Conservation (phyloP, 148 eudicot genomes). For the Amaranthus cruentus region DNA sequence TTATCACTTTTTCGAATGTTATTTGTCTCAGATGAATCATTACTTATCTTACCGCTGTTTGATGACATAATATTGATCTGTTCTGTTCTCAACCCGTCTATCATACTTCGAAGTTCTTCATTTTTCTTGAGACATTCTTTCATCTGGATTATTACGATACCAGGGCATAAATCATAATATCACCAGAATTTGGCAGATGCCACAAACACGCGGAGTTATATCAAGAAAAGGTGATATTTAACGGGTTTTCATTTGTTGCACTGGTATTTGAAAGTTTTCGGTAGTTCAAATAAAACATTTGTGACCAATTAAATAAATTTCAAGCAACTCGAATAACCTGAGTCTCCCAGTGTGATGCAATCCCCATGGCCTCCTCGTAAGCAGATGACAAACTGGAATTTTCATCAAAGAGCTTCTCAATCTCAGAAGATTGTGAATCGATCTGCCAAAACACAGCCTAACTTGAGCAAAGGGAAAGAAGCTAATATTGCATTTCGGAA, state of each 20-base stretch:
- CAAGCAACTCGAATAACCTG: slow-evolving; percentile 49
- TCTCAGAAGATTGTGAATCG: slow-evolving; percentile 94
- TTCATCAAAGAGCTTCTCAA: slow-evolving; percentile 92
- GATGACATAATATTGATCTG: slow-evolving; percentile 38
- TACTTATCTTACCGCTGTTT: slow-evolving; percentile 23
- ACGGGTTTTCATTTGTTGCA: background rate
- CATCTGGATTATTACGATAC: slow-evolving; percentile 43
- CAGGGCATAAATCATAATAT: background rate
- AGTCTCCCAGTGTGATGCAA: slow-evolving; percentile 75
- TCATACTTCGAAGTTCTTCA: slow-evolving; percentile 74
- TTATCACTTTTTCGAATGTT: slow-evolving; percentile 28
- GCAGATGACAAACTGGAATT: slow-evolving; percentile 69
- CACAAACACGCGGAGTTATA: background rate
- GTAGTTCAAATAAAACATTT: background rate
- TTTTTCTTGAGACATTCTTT: slow-evolving; percentile 85
- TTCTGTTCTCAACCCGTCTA: slow-evolving; percentile 66
- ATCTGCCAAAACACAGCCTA: slow-evolving; percentile 48
- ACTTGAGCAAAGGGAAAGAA: slow-evolving; percentile 5
- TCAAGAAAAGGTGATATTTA: background rate
- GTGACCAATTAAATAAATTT: background rate
- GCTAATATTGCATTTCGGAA: background rate
- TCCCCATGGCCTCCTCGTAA: slow-evolving; percentile 66
- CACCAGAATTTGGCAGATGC: background rate
- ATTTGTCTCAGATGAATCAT: slow-evolving; percentile 23
- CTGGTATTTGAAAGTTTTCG: background rate